Evolutionary conservation across 2,329 filamentous ascomycete genomes (phyloP).

Genomic region (Penicillium sp.): DNA sequence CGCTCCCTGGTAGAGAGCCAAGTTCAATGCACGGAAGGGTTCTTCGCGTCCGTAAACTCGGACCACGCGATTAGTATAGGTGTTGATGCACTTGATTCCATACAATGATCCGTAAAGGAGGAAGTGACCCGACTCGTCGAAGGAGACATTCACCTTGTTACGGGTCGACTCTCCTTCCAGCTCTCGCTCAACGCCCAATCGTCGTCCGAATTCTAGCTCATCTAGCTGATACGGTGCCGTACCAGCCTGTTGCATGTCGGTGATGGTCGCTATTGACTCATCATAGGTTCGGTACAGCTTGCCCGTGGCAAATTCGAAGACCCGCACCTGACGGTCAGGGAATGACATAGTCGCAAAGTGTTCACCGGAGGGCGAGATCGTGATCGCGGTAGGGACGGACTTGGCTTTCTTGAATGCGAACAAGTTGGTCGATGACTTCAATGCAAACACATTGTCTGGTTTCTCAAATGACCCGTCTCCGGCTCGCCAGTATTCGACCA

Average conservation of each 20-base stretch:
- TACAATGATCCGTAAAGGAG: constrained; percentile 89
- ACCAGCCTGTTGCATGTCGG: constrained; percentile 94
- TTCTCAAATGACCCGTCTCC: constrained; percentile 74
- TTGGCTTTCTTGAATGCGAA: constrained; percentile 98
- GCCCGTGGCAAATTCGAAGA: constrained; percentile 88
- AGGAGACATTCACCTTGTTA: constrained; percentile 78
- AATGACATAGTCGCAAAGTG: constrained; percentile 88
- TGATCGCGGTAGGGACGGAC: constrained; percentile 75
- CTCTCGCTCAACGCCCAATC: constrained; percentile 81
- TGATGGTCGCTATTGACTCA: constrained; percentile 83
- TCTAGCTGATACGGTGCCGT: constrained; percentile 79
- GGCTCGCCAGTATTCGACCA: constrained; percentile 96
- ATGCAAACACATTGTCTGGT: constrained; percentile 84
- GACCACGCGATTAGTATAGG: constrained; percentile 86
- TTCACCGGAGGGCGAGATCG: constrained; percentile 79
- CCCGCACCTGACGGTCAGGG: constrained; percentile 85
- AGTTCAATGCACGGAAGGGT: constrained; percentile 75
- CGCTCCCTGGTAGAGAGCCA: constrained; percentile 89
- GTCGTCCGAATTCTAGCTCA: constrained; percentile 84
- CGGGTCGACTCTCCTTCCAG: constrained; percentile 68
- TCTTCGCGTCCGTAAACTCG: constrained; percentile 90
- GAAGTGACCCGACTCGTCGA: constrained; percentile 95
- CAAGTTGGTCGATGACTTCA: constrained; percentile 89
- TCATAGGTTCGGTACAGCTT: constrained; percentile 93
- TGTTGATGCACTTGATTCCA: constrained; percentile 94